Evolutionary conservation across 78 protist genomes (phyloP).

Genomic region (Bodo saltans): DNA sequence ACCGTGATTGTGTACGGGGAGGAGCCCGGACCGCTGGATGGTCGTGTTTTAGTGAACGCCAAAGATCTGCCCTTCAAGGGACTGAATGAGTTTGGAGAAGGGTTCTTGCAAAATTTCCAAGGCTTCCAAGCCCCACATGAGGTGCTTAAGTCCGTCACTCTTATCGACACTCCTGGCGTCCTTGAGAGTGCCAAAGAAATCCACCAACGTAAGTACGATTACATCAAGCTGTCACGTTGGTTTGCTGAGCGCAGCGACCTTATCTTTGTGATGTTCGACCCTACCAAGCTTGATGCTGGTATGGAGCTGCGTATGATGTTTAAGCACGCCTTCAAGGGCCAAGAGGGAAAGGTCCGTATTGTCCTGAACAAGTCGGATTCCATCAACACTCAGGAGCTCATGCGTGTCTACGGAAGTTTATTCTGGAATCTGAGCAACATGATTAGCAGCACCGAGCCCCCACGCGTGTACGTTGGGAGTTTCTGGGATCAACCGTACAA

Average conservation of each 20-base stretch:
- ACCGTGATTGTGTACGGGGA: slow-evolving; percentile 77
- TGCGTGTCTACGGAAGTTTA: slow-evolving; percentile 88
- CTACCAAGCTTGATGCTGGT: slow-evolving; percentile 83
- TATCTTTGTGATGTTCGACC: slow-evolving; percentile 83
- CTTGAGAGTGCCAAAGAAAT: slow-evolving; percentile 76
- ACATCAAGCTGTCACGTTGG: slow-evolving; percentile 59
- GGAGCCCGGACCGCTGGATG: slow-evolving; percentile 66
- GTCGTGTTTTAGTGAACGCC: slow-evolving; percentile 63
- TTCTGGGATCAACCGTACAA: slow-evolving; percentile 75
- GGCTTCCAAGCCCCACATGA: slow-evolving; percentile 13
- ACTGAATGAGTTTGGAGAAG: slow-evolving; percentile 63
- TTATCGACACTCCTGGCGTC: slow-evolving; percentile 88
- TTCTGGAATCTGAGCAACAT: slow-evolving; percentile 79
- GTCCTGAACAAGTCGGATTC: slow-evolving; percentile 83
- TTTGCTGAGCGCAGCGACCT: slow-evolving; percentile 83
- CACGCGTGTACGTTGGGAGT: slow-evolving; percentile 81
- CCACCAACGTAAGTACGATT: slow-evolving; percentile 70
- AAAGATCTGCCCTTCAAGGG: slow-evolving; percentile 72
- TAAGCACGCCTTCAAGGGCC: slow-evolving; percentile 43
- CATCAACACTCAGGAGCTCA: slow-evolving; percentile 66
- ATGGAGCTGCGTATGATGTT: slow-evolving; percentile 69
- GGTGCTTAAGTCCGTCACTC: slow-evolving; percentile 52
- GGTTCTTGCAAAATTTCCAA: slow-evolving; percentile 45
- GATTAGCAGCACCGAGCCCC: slow-evolving; percentile 69
- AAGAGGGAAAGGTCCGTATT: slow-evolving; percentile 82